Conservation (phyloP, 805 yeast genomes). For the Candida nitratophila region DNA sequence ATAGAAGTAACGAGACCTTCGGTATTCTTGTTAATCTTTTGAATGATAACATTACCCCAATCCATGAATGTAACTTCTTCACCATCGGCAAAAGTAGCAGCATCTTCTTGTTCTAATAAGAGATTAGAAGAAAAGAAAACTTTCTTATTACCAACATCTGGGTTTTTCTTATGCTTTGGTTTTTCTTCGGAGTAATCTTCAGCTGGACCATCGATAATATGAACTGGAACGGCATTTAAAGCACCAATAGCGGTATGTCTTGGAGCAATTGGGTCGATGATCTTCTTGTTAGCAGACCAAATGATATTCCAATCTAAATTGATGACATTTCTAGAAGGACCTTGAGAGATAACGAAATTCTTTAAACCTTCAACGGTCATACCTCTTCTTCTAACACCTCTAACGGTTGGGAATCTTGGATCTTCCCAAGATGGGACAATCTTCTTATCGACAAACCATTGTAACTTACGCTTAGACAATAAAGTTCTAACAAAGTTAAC, state of each 20-base stretch:
- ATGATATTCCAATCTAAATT: constrained; percentile 96
- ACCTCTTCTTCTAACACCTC: constrained; percentile 99
- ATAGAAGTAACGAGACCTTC: constrained; percentile 49
- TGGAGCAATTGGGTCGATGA: constrained; percentile 95
- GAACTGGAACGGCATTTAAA: constrained; percentile 62
- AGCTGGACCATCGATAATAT: constrained; percentile 62
- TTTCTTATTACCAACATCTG: constrained; percentile 80
- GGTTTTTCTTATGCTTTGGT: constrained; percentile 93
- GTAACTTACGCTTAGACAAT: constrained; percentile 93
- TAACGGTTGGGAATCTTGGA: constrained; percentile 98
- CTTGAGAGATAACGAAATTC: constrained; percentile 90
- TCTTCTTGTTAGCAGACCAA: constrained; percentile 97
- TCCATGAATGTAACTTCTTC: constrained; percentile 98
- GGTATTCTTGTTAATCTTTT: constrained; percentile 59
- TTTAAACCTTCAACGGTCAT: constrained; percentile 98
- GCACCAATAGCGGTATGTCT: constrained; percentile 79
- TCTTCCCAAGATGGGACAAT: constrained; percentile 95
- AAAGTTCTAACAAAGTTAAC: constrained; percentile 95
- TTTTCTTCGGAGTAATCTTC: constrained; percentile 58
- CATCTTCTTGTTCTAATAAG: constrained; percentile 82
- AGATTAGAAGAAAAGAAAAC: constrained; percentile 59
- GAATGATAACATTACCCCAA: constrained; percentile 92
- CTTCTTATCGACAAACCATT: constrained; percentile 95
- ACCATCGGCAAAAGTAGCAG: constrained; percentile 56
- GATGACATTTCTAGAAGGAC: constrained; percentile 95